Percentiles rank a stretch among this genome's conserved stretches.
Conservation (phyloP, 441 rosid genomes). For the Euphorbia schlechtendalii region DNA sequence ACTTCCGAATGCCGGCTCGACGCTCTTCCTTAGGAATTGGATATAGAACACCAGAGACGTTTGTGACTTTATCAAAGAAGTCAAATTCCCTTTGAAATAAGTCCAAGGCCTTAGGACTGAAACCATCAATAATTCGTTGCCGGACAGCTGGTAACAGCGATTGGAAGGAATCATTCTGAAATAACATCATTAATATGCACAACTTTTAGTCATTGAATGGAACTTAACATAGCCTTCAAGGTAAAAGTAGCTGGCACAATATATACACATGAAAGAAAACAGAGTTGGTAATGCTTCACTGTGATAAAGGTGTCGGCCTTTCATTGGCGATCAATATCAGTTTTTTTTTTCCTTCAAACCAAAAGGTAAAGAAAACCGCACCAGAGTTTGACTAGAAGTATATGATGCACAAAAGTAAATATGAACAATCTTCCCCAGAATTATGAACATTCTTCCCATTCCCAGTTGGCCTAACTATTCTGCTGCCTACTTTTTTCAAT, state of each 20-base stretch:
- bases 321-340: neutral
- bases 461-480: too few relatives aligned
- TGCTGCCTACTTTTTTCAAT: too few relatives aligned
- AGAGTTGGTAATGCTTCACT: neutral
- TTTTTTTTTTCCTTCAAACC: neutral
- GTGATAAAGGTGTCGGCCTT: neutral
- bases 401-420: neutral
- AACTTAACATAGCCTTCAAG: neutral
- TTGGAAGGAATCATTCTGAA: constrained; percentile 75
- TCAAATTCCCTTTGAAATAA: constrained; percentile 81
- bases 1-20: constrained; percentile 92
- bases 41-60: constrained; percentile 72
- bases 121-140: constrained; percentile 81
- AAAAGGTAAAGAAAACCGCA: neutral
- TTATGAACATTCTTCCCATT: too few relatives aligned
- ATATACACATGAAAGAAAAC: neutral
- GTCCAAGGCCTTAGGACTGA: constrained; percentile 68
- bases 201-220: constrained; percentile 17
- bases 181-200: constrained; percentile 18
- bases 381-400: neutral
- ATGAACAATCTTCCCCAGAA: neutral
- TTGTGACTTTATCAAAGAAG: constrained; percentile 92
- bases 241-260: neutral
- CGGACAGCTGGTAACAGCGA: constrained; percentile 66
- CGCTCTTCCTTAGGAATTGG: constrained; percentile 94